phyloP scores from a whole-genome alignment of 202 grass and related monocot genomes.

The Carex arenaria region DNA sequence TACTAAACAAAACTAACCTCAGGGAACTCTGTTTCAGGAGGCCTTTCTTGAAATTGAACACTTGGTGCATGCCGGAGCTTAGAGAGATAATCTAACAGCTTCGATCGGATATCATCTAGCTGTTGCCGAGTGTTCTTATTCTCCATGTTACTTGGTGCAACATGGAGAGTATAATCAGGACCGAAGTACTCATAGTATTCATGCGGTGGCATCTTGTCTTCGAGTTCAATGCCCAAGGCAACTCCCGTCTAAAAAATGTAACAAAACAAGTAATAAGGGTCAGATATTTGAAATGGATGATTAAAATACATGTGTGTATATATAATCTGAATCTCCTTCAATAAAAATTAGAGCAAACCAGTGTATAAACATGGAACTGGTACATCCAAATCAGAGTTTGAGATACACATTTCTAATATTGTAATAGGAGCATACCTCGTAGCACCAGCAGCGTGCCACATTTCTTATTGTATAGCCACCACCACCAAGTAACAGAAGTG shows the following conservation, averaged over 20 bases:
- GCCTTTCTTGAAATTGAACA: slow-evolving; percentile 75
- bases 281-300: slow-evolving; percentile 1
- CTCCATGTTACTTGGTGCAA: slow-evolving; percentile 84
- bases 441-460: slow-evolving; percentile 94
- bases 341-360: background rate
- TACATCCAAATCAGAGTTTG: slow-evolving; percentile 50
- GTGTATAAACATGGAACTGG: background rate
- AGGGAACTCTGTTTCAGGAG: slow-evolving; percentile 59
- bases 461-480: slow-evolving; percentile 96
- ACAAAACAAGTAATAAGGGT: slow-evolving; percentile 5
- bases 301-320: background rate
- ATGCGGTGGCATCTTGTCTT: slow-evolving; percentile 80
- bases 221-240: slow-evolving; percentile 67
- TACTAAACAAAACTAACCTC: slow-evolving; percentile 41
- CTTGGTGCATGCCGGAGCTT: slow-evolving; percentile 76
- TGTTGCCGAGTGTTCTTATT: slow-evolving; percentile 61
- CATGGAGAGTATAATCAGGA: slow-evolving; percentile 79
- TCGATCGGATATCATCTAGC: slow-evolving; percentile 58
- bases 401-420: background rate
- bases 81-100: slow-evolving; percentile 78
- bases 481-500: slow-evolving; percentile 76
- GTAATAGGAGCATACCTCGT: slow-evolving; percentile 59
- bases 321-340: background rate
- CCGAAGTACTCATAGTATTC: slow-evolving; percentile 85
- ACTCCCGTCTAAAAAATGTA: slow-evolving; percentile 60